Evolutionary conservation across 768 basidiomycete genomes (phyloP), one percentile per base, ranked within the genome.

Genomic region (Russula sp.): DNA sequence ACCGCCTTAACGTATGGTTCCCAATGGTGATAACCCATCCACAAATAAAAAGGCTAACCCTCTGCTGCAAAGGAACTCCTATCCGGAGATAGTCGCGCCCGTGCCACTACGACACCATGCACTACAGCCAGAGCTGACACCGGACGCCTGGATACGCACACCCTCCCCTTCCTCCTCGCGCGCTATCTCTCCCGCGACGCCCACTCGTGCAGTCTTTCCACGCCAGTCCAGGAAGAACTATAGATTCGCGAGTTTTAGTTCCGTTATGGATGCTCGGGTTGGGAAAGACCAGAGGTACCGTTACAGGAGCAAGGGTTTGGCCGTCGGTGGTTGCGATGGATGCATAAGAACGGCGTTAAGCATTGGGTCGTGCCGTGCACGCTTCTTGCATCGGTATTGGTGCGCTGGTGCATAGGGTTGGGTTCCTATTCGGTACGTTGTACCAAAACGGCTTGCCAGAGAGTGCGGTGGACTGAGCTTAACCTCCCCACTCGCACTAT

Each of bases 391-490:
- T 78, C 85, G 1, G 77, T 79, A 2, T 77, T 84, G 71, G 75
- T 91, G 61, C 92, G 89, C 73, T 84, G 84, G 77, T 80, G 80
- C 63, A 77, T 90, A 34, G 87, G 91, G 16, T 69, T 94, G 32
- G 91, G 89, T 18, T 82, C 84, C 22, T 94, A 94, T 76, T 94
- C 92, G 36, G 93, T 91, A 65, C 62, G 87, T 24, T 20, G n/a
- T n/a, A 20, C 6, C 6, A 26, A 16, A 16, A 24, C 18, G 16
- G 32, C 36, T n/a, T 52, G 11, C n/a, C 32, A 30, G 32, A 22
- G 50, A 38, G 53, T 13, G 22, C 42, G 2, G 3, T 30, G 36
- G 11, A 36, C 34, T 57, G 8, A 7, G 20, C 30, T 52, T 3
- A 16, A 26, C 38, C 49, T 49, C 26, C n/a, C 28, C 46, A 8